Conservation (phyloP, 257 asterid species). For the Cinchona pubescens region DNA sequence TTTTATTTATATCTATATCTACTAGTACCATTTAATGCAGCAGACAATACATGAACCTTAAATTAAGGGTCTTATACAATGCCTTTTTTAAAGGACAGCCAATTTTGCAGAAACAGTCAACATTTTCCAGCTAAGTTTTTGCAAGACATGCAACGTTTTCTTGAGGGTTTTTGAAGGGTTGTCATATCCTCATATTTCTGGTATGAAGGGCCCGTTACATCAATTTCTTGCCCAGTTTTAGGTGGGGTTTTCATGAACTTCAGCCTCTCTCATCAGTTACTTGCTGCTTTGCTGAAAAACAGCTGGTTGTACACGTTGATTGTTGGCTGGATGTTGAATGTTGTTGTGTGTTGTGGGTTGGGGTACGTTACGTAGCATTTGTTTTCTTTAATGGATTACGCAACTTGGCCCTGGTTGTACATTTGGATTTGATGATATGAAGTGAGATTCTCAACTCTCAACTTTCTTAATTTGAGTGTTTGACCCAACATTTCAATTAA, state of each 20-base stretch:
- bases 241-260: not conserved
- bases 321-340: not conserved
- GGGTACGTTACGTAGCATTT: too few species aligned
- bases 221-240: too few species aligned
- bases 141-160: not conserved
- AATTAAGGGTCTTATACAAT: not conserved
- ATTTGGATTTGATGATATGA: not conserved
- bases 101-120: conserved; percentile 3
- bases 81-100: not conserved
- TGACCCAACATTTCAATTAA: not conserved
- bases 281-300: conserved; percentile 10
- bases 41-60: not conserved
- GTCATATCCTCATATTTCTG: not conserved
- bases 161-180: not conserved
- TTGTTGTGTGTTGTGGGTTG: not conserved
- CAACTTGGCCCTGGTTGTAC: not conserved
- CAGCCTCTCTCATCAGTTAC: not conserved
- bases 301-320: conserved; percentile 11
- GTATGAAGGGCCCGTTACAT: not conserved
- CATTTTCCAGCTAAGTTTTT: not conserved
- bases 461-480: not conserved
- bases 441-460: not conserved
- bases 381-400: too few species aligned
- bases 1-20: not conserved
- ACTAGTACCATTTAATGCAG: not conserved